Base-by-base conservation (phyloP, 2,329 filamentous ascomycete genomes). In the Monilinia fructicola region DNA sequence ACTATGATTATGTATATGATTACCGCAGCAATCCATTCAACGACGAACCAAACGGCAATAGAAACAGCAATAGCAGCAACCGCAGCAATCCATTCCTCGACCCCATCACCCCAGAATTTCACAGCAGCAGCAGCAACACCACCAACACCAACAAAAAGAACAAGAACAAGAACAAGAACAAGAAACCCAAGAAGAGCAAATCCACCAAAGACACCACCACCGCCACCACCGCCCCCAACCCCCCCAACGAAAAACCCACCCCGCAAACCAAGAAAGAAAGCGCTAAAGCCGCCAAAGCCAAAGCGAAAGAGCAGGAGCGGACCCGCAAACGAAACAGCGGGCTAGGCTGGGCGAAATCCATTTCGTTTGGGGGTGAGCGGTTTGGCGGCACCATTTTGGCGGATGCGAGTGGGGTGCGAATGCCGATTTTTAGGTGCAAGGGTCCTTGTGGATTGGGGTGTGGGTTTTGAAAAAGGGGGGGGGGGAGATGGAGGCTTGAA, bases 381-480 rank as follows among this genome's bases (percentile, higher is more conserved):
- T 52, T 60, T 42, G 64, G 64, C 6, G 64, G 64, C 3, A 60
- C 54, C 2, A 48, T 65, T 10, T 52, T 65, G 64, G 64, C 46
- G 1, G 55, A 65, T 52, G 54, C 31, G 23, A 53, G 46, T 23
- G 54, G 64, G 23, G 54, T 65, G 44, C 48, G 54, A 11, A 21
- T 65, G 64, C 64, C 64, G 1, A 53, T 60, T 18, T 65, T 52
- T n/a, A 40, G 64, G 35, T 65, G 50, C 59, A n/a, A 44, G 64
- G 54, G 28, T 42, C 50, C 38, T 40, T 65, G 64, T 53, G 64
- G 64, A 10, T 42, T 44, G 14, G 35, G 35, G 31, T 65, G 35
- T 53, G 44, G 28, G 14, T 60, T 60, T 35, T 60, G 21, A 48
- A 4, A n/a, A n/a, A n/a, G n/a, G 16, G 16, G 42, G 42, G 16